Base-by-base conservation (phyloP, 805 yeast genomes). In the Blastobotrys chiropterorum region DNA sequence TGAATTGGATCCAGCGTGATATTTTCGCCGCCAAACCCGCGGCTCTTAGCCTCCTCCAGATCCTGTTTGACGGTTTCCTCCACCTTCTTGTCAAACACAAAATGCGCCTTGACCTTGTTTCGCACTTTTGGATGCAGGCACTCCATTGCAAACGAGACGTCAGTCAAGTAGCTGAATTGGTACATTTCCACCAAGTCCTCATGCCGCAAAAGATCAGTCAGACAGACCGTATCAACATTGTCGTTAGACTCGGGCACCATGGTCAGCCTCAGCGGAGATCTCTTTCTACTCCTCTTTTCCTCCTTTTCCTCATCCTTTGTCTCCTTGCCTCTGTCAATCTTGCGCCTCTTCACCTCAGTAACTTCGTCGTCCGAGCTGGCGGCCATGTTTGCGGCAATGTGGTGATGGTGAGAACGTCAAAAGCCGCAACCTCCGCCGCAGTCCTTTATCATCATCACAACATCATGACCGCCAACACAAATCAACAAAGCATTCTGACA, bases 81-180 rank as follows among this genome's bases (percentile, higher is more conserved):
- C 5, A 48, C 48, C 14, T 43, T 44, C 20, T 52, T 50, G 8
- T 68, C 69, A 22, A 56, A 56, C 21, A 60, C 51, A 47, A 66
- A 59, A 38, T 54, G 54, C 14, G 61, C 40, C 19, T 51, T 53
- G 44, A 57, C 52, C 7, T 40, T 42, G 7, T 46, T 31, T 13
- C 42, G 39, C 3, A 57, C 58, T 1, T 48, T 42, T 0, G 54
- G 54, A 46, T 53, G 59, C 11, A 62, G 14, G 11, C 63, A 53
- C 3, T 17, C 13, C 58, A 64, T 49, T 16, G 65, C 59, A 50
- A 59, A 67, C 4, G 52, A 53, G 13, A 64, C 50, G 44, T 58
- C 56, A 14, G 59, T 57, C 59, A 60, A 55, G 54, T 57, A 67
- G 40, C 66, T 67, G 60, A 67, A 64, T 53, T 67, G 69, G 30